phyloP scores from a whole-genome alignment of 1,139 yeast genomes.

The Lodderomyces metapsilosis region DNA sequence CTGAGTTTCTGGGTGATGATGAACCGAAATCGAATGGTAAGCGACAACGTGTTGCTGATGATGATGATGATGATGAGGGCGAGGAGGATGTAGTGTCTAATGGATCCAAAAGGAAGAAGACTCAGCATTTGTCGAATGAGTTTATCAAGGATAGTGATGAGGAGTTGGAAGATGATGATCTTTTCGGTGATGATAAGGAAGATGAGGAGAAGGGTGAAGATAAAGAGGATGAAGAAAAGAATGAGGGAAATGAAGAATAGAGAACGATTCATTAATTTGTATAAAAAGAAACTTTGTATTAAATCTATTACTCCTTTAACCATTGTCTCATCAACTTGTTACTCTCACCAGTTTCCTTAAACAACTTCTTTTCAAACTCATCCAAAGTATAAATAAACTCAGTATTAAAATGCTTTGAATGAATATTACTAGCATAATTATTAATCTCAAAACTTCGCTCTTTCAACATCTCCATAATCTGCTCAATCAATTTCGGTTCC shows the following conservation, averaged over 20 bases:
- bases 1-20: constrained; percentile 16
- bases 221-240: not conserved
- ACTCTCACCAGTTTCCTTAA: constrained; percentile 57
- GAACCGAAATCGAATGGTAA: constrained; percentile 15
- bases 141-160: constrained; percentile 56
- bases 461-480: constrained; percentile 55
- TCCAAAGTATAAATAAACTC: constrained; percentile 67
- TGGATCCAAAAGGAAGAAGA: constrained; percentile 19
- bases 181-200: constrained; percentile 16
- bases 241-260: not conserved
- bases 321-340: constrained; percentile 65
- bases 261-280: constrained; percentile 2
- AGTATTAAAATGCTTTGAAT: constrained; percentile 34
- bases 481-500: constrained; percentile 60
- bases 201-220: constrained; percentile 3
- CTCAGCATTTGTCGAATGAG: constrained; percentile 45
- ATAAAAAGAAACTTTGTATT: not conserved
- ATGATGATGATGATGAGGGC: constrained; percentile 13
- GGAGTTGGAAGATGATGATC: constrained; percentile 31
- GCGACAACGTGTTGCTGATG: constrained; percentile 21
- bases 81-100: constrained; percentile 12
- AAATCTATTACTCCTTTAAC: constrained; percentile 32
- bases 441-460: constrained; percentile 69
- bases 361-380: constrained; percentile 68
- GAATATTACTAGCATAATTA: constrained; percentile 63